These are phyloP conservation scores for Penicillium cinerascens DNA, from an alignment of 495 filamentous ascomycete genomes.

Conservation along the genomic window DNA sequence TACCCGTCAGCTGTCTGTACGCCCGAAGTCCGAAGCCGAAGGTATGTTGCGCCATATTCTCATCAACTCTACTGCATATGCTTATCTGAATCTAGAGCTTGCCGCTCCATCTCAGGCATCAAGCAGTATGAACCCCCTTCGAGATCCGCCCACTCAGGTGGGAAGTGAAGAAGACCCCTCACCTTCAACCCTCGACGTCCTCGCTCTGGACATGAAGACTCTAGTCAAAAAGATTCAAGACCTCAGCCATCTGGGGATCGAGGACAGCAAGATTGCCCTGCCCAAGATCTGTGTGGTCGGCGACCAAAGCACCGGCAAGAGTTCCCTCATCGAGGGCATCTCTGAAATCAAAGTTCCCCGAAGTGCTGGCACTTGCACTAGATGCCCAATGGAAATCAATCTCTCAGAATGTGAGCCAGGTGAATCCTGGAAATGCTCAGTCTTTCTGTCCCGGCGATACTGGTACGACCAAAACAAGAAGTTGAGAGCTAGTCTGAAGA, in stretches of 20 bases:
- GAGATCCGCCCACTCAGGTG: not conserved
- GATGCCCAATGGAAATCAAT: slow-evolving; percentile 77
- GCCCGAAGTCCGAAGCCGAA: not conserved
- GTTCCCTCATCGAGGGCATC: slow-evolving; percentile 74
- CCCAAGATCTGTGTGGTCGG: slow-evolving; percentile 78
- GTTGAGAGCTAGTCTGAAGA: slow-evolving; percentile 1
- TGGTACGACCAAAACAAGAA: slow-evolving; percentile 26
- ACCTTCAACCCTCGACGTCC: slow-evolving; percentile 20
- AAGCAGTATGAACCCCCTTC: not conserved
- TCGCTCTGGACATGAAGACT: slow-evolving; percentile 38
- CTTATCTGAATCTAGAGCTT: not conserved
- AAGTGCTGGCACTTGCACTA: slow-evolving; percentile 65
- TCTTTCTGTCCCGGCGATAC: slow-evolving; percentile 60
- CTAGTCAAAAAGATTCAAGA: slow-evolving; percentile 47
- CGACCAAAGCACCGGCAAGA: slow-evolving; percentile 79
- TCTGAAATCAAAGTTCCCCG: slow-evolving; percentile 74
- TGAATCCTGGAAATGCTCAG: slow-evolving; percentile 56
- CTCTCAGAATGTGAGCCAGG: slow-evolving; percentile 48
- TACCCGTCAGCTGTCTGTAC: not conserved
- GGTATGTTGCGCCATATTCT: not conserved
- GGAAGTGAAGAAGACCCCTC: not conserved
- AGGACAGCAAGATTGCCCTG: slow-evolving; percentile 55
- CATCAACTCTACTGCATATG: not conserved
- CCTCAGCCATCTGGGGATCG: slow-evolving; percentile 46
- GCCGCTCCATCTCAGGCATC: not conserved